phyloP scores from a whole-genome alignment of 768 basidiomycete species.

The Cystofilobasidium bisporidii region DNA sequence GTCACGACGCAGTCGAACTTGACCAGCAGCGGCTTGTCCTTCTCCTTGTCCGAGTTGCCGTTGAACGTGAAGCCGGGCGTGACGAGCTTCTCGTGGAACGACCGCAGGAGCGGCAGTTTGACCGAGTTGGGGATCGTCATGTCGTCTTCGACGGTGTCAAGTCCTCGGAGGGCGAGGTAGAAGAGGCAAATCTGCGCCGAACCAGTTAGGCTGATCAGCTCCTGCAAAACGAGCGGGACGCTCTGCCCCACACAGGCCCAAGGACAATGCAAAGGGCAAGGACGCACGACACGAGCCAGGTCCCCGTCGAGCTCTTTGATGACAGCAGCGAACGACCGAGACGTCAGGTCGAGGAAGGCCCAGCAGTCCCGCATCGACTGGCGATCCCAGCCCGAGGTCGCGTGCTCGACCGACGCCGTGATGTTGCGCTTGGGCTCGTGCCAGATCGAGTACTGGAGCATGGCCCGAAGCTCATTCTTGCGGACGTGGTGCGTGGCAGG shows the following conservation, averaged over 20 bases:
- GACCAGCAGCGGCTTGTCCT: conserved; percentile 72
- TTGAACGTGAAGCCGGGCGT: conserved; percentile 79
- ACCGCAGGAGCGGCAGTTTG: conserved; percentile 75
- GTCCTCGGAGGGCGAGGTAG: conserved; percentile 81
- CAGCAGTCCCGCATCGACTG: conserved; percentile 79
- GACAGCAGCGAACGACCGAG: conserved; percentile 80
- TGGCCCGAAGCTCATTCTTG: conserved; percentile 61
- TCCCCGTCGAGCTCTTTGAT: conserved; percentile 96
- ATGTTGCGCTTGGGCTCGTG: conserved; percentile 76
- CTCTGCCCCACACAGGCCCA: too few species aligned
- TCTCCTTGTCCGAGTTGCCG: conserved; percentile 73
- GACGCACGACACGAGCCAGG: conserved; percentile 75
- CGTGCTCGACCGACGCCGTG: conserved; percentile 59
- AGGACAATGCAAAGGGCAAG: not conserved
- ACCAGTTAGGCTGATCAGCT: too few species aligned
- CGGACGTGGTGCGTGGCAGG: not conserved
- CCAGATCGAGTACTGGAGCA: conserved; percentile 74
- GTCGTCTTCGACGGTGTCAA: conserved; percentile 98
- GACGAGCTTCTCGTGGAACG: conserved; percentile 68
- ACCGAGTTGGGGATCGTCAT: conserved; percentile 81
- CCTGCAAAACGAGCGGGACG: not conserved
- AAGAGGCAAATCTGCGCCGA: conserved; percentile 88
- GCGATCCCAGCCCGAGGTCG: conserved; percentile 78
- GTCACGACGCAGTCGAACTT: conserved; percentile 72
- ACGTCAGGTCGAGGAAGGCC: conserved; percentile 78